Evolutionary conservation across 768 basidiomycete species (phyloP).

Genomic region (Amyloporia xantha): DNA sequence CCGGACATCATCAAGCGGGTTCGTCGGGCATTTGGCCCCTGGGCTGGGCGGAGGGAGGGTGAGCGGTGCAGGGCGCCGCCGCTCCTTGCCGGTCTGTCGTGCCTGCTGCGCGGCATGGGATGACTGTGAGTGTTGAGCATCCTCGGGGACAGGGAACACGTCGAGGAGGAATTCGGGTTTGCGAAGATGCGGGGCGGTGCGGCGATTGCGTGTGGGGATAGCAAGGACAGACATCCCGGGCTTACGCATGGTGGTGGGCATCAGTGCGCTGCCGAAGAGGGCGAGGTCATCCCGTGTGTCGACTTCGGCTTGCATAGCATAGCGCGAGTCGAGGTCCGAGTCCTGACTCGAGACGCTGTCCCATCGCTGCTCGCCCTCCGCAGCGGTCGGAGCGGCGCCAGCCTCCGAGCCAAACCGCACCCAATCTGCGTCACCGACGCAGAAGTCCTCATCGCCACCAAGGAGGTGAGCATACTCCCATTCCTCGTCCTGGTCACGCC

Average conservation of each 20-base stretch:
- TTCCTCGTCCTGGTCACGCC: conserved; percentile 70
- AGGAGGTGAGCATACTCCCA: conserved; percentile 63
- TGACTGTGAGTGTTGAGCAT: conserved; percentile 10
- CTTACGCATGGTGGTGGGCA: conserved; percentile 23
- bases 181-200: conserved; percentile 30
- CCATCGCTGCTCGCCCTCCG: conserved; percentile 29
- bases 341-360: conserved; percentile 44
- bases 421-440: conserved; percentile 22
- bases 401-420: conserved; percentile 41
- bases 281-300: conserved; percentile 29
- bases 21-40: conserved; percentile 25
- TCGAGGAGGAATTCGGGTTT: conserved; percentile 31
- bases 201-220: conserved; percentile 28
- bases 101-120: conserved; percentile 4
- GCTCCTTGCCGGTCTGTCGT: conserved; percentile 22
- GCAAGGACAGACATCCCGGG: conserved; percentile 31
- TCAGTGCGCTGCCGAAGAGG: conserved; percentile 23
- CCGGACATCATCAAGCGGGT: conserved; percentile 32
- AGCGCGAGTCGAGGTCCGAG: conserved; percentile 47
- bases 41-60: conserved; percentile 30
- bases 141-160: conserved; percentile 24
- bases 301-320: conserved; percentile 36
- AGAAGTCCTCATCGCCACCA: conserved; percentile 27
- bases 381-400: conserved; percentile 20
- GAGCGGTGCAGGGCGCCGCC: conserved; percentile 38